Percentiles rank a stretch among this genome's conserved stretches.
Conservation (phyloP, 257 asterid species). For the Anisodus acutangulus region DNA sequence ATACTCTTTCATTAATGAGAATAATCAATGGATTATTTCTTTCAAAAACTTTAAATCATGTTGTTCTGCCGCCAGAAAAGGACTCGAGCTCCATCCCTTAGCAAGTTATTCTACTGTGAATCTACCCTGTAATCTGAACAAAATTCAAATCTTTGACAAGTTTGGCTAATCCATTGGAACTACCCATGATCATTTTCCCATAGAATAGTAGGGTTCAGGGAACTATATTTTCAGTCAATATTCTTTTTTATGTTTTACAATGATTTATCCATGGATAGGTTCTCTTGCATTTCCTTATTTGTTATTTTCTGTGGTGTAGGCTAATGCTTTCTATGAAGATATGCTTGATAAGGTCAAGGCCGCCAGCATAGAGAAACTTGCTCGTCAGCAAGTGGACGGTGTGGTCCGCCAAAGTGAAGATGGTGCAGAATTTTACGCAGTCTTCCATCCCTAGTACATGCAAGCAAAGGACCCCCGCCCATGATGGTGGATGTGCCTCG, state of each 20-base stretch:
- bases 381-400: slow-evolving; percentile 91
- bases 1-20: too few relatives aligned
- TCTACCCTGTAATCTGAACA: background rate
- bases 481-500: slow-evolving; percentile 86
- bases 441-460: slow-evolving; percentile 76
- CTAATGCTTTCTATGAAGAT: slow-evolving; percentile 76
- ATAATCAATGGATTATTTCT: too few relatives aligned
- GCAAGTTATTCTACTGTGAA: background rate
- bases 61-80: background rate
- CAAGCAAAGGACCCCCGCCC: slow-evolving; percentile 88
- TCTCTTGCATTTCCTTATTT: slow-evolving; percentile 15
- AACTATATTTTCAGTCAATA: background rate
- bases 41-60: too few relatives aligned
- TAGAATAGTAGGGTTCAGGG: background rate
- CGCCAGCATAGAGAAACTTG: slow-evolving; percentile 64
- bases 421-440: slow-evolving; percentile 75
- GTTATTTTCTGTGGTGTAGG: slow-evolving; percentile 45
- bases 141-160: background rate
- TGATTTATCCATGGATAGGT: background rate
- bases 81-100: background rate
- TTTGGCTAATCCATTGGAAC: background rate
- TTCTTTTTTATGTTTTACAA: background rate
- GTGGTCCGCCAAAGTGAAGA: slow-evolving; percentile 89
- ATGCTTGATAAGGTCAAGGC: slow-evolving; percentile 63
- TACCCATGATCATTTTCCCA: background rate